These are phyloP conservation scores for Sclerotinia nivalis DNA, from an alignment of 2,329 filamentous ascomycete genomes.

Conservation along the genomic window DNA sequence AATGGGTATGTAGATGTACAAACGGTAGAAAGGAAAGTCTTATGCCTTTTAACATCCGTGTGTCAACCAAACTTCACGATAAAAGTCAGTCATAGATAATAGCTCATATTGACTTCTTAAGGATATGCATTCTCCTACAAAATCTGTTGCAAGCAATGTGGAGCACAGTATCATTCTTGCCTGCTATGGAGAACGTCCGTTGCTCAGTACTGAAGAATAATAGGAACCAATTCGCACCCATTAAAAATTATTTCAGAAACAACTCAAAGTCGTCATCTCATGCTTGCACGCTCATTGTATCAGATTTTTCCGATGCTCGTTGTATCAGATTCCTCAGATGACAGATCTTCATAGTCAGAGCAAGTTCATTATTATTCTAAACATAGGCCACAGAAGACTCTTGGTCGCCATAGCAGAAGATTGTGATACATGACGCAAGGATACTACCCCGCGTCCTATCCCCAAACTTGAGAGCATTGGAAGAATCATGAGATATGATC, in stretches of 20 bases:
- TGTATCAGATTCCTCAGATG: slow-evolving; percentile 14
- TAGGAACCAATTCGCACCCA: not conserved
- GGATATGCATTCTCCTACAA: slow-evolving; percentile 7
- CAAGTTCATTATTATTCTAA: not conserved
- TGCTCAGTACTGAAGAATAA: not conserved
- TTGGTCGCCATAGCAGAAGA: not conserved
- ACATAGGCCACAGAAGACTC: not conserved
- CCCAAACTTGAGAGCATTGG: not conserved
- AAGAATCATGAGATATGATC: not conserved
- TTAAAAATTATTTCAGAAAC: slow-evolving; percentile 6
- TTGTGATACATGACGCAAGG: slow-evolving; percentile 8
- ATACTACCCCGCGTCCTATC: not conserved
- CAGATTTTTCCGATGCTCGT: slow-evolving; percentile 1
- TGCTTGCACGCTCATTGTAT: slow-evolving; percentile 13
- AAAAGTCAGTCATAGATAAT: not conserved
- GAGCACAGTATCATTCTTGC: not conserved
- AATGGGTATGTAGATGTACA: slow-evolving; percentile 13
- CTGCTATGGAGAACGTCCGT: not conserved
- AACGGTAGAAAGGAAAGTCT: slow-evolving; percentile 1
- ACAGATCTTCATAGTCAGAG: slow-evolving; percentile 3
- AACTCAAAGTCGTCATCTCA: not conserved
- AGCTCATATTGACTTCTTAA: not conserved
- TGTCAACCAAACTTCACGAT: not conserved
- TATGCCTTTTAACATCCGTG: not conserved
- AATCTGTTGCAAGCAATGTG: slow-evolving; percentile 15